phyloP scores from a whole-genome alignment of 352 stramenopile species.

The Phytopythium aichiense region DNA sequence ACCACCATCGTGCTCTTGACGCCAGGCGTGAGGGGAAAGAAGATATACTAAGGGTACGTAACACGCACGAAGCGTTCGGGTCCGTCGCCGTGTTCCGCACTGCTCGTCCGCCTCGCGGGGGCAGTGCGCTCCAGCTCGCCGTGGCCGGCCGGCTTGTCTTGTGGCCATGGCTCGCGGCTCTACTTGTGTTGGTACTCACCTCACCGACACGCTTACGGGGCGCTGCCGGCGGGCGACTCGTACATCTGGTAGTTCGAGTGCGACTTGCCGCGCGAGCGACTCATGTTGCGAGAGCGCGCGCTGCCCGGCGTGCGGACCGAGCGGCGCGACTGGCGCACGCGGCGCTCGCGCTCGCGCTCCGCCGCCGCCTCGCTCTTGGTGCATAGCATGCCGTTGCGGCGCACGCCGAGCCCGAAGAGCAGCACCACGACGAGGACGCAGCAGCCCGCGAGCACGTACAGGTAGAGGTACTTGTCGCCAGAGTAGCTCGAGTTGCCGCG shows the following conservation, averaged over 20 bases:
- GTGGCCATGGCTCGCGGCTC: neutral
- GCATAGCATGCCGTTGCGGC: slow-evolving; percentile 66
- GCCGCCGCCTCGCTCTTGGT: slow-evolving; percentile 55
- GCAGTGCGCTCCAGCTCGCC: neutral
- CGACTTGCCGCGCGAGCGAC: slow-evolving; percentile 56
- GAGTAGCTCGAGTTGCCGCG: slow-evolving; percentile 26
- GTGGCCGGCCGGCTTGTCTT: neutral
- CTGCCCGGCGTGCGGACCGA: slow-evolving; percentile 54
- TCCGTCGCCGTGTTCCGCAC: neutral
- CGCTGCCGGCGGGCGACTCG: slow-evolving; percentile 50
- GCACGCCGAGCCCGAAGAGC: slow-evolving; percentile 48
- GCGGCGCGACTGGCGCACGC: slow-evolving; percentile 42
- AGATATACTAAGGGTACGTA: slow-evolving; percentile 1
- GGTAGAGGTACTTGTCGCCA: slow-evolving; percentile 47
- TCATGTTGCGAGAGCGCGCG: slow-evolving; percentile 56
- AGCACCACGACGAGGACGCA: slow-evolving; percentile 39
- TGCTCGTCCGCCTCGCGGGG: neutral
- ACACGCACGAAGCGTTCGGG: neutral
- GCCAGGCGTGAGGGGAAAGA: neutral
- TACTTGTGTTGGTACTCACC: slow-evolving; percentile 3
- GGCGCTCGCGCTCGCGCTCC: slow-evolving; percentile 48
- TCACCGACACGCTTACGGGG: slow-evolving; percentile 20
- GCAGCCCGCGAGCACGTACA: slow-evolving; percentile 46
- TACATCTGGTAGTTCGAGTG: slow-evolving; percentile 71
- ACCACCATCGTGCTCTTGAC: no score